Evolutionary conservation across 768 basidiomycete genomes (phyloP), one percentile per base, ranked within the genome.

Genomic region (Lactarius sanguifluus): DNA sequence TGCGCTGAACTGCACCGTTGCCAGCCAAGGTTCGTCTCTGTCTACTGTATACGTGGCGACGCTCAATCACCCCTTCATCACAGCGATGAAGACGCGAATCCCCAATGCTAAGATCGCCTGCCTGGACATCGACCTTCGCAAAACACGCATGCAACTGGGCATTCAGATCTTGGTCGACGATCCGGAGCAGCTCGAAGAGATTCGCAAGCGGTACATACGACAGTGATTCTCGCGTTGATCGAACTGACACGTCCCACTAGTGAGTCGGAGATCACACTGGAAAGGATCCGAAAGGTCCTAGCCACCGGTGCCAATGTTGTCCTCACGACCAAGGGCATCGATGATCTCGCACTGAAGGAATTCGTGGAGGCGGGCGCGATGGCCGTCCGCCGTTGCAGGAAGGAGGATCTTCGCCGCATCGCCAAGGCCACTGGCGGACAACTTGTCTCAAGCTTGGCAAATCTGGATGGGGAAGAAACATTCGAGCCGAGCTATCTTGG

Each of bases 331-430:
- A 98, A 98, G 77, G 97, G 97, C 43, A 99, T 98, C 71, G 97
- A 99, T 73, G 97, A 99, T 75, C 82, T 98, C 20, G 98, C 95
- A 76, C 80, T 98, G 72, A 99, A 99, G 76, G 97, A 98, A 79
- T 99, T 98, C 72, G 92, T 98, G 57, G 97, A 99, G 78, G 96
- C 95, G 23, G 97, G 97, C 47, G 96, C 96, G 1, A 98, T 98
- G 91, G 97, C 96, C 54, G 97, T 98, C 58, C 89, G 97, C 70
- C 85, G 97, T 71, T 98, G 97, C 80, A 88, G 91, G 76, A 99
- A 99, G 78, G 97, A 99, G 75, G 97, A 99, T 76, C 85, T 98
- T 58, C 88, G 94, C 64, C 88, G 97, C 59, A 98, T 98, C 71
- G 97, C 97, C 32, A 96, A 90, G 77, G 96, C 97, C 10, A 98